Evolutionary conservation across 2,329 filamentous ascomycete genomes (phyloP), one percentile per base, ranked within the genome.

Genomic region (Colletotrichum brevisporum): DNA sequence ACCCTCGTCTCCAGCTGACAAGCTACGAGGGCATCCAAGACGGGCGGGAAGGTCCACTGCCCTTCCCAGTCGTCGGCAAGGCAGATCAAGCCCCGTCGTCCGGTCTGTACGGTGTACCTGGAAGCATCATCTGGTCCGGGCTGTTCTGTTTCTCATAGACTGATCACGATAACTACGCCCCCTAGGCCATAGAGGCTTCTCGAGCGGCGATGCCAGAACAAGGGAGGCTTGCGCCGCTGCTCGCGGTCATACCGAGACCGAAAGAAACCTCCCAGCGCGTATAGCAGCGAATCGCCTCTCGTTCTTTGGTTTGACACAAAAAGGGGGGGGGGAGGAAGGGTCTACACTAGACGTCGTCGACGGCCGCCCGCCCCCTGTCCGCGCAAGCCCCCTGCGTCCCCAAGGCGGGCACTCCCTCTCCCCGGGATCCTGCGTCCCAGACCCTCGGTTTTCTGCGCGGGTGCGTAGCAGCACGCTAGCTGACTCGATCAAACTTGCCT

Each of bases 361-460:
- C 41, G 13, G 6, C 41, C n/a, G 16, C 2, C 21, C 21, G 21
- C 21, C 21, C 45, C 15, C 16, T 48, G 18, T 48, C 8, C 31
- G 3, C 45, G 16, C n/a, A 48, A n/a, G 21, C 21, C n/a, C 45
- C 45, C 15, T 48, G 31, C 31, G 31, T 10, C 27, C 41, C 16
- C 16, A 48, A 18, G n/a, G n/a, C 45, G n/a, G 15, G n/a, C 15
- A 10, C 15, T n/a, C 45, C 45, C 45, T 48, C 41, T 43, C 16
- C 41, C 47, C 24, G 26, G 21, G 45, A 41, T 62, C 31, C 57
- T 21, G 41, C 41, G 31, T 56, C 50, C 18, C 58, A 54, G 18
- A 12, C 31, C 10, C 51, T 47, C 58, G 43, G 64, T 43, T 61
- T 51, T 6, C 12, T 31, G 41, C 15, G 45, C 18, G 45, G 8